Evolutionary conservation across 768 basidiomycete species (phyloP), one percentile per base, ranked within the genome.

Genomic region (Boletellus ananas): DNA sequence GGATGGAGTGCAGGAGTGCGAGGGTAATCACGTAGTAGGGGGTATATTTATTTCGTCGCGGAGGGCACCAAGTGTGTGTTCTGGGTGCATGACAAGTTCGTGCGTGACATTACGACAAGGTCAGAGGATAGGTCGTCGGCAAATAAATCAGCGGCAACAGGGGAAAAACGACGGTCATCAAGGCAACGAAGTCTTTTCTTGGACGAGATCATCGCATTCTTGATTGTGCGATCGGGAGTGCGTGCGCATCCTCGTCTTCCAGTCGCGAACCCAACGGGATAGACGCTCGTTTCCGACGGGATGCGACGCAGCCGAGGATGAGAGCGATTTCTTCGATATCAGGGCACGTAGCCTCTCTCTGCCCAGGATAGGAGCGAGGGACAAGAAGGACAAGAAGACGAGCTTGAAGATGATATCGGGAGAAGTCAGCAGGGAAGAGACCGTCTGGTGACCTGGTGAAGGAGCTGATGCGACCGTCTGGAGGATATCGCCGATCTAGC

Each of bases 371-470:
- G 94, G 94, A 13, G 93, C 85, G 11, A 95, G 78, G 38, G 91
- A 92, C 52, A 97, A 69, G 61, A 87, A 78, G 18, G 91, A 89
- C 9, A 97, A 72, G 55, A 90, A 79, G 20, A 85, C 78, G 52
- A 97, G 83, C 67, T 95, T 95, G 59, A 83, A 58, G 53, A 96
- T 78, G 60, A 95, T 85, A 46, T 82, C 78, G 2, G 93, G 94
- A 11, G 90, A 89, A 35, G 87, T 74, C 17, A 97, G 71, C n/a
- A 97, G 70, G 18, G 85, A 87, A 39, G 90, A 85, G n/a, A 97
- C 79, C 13, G 87, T 87, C 65, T 90, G 83, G 44, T 85, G 76
- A 16, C 81, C 78, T 6, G 85, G 79, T 1, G 84, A 81, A 10
- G 84, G 84, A 4, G 81, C 79, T 14, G 83, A 83, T 13, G 87